Evolutionary conservation across 2,329 filamentous ascomycete species (phyloP), one percentile per base, ranked within the genome.

Genomic region (Drechslerella stenobrocha): DNA sequence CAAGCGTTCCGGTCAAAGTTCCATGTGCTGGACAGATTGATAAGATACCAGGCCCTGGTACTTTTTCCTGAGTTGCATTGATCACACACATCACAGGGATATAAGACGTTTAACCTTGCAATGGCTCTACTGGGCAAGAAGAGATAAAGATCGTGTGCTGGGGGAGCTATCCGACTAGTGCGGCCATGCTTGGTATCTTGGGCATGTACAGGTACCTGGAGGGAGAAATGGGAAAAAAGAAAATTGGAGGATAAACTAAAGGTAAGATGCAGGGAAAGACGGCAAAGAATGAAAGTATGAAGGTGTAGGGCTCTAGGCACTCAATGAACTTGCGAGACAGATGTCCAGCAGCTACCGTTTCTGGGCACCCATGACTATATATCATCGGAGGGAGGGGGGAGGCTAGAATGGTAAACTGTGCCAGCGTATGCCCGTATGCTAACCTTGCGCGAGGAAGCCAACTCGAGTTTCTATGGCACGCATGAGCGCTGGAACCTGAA

Each of bases 31-130:
- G 47, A 13, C 28, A 55, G 50, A 60, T 56, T 60, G 63, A 67
- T 60, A 55, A 67, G 55, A 59, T 67, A 20, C 37, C 15, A 4
- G n/a, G n/a, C n/a, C n/a, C 32, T 24, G 28, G 60, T 67, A 23
- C 11, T 18, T 55, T 51, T 37, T 32, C 53, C 58, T 32, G 50
- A 45, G 23, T 58, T 28, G 15, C 15, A 26, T 50, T 42, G 9
- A 13, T 46, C 15, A 15, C 32, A 26, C 23, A 34, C 3, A 37
- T 44, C 40, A 20, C 40, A 40, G 13, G 23, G 30, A 32, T 24
- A 22, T 22, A 28, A 46, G 13, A 20, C 20, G 37, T 45, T 55
- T 45, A 48, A 56, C 40, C 55, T 32, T 53, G 55, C 23, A 44
- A 52, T 42, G n/a, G 15, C 37, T 42, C 15, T 20, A 20, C n/a